These are phyloP conservation scores for Alnus glutinosa DNA, from an alignment of 306 rosid species.

Conservation along the genomic window DNA sequence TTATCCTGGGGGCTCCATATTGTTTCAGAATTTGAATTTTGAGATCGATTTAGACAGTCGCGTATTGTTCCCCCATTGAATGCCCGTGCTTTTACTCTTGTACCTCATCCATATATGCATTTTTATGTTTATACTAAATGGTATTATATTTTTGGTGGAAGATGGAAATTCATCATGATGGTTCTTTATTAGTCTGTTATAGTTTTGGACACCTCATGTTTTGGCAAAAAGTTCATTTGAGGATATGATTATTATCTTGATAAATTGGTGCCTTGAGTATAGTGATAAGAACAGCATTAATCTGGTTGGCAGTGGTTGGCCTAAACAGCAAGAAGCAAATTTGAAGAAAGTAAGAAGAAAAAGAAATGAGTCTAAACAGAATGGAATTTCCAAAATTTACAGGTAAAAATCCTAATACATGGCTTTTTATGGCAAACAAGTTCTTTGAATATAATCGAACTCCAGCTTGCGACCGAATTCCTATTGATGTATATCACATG, in stretches of 20 bases:
- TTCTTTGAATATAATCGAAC: too few species aligned
- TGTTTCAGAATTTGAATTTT: constrained; percentile 91
- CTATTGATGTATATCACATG: too few species aligned
- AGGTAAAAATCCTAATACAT: too few species aligned
- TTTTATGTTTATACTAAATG: background rate
- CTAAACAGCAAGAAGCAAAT: constrained; percentile 99
- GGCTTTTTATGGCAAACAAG: too few species aligned
- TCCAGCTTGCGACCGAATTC: too few species aligned
- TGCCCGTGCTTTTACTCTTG: constrained; percentile 1
- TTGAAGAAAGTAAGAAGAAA: too few species aligned
- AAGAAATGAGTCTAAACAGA: too few species aligned
- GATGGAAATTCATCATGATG: background rate
- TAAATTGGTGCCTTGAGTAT: background rate
- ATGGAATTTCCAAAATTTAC: too few species aligned
- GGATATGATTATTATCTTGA: background rate
- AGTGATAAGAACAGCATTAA: constrained; percentile 1
- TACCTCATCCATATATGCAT: background rate
- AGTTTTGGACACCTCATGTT: background rate
- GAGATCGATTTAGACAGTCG: constrained; percentile 99
- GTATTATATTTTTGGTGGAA: background rate
- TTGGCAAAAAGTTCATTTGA: background rate
- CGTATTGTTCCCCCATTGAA: constrained; percentile 29
- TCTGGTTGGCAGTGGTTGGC: constrained; percentile 82
- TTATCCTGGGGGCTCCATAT: constrained; percentile 88
- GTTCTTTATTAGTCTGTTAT: background rate